Conservation (phyloP, 75 land plant species). For the Ceratopteris richardii region DNA sequence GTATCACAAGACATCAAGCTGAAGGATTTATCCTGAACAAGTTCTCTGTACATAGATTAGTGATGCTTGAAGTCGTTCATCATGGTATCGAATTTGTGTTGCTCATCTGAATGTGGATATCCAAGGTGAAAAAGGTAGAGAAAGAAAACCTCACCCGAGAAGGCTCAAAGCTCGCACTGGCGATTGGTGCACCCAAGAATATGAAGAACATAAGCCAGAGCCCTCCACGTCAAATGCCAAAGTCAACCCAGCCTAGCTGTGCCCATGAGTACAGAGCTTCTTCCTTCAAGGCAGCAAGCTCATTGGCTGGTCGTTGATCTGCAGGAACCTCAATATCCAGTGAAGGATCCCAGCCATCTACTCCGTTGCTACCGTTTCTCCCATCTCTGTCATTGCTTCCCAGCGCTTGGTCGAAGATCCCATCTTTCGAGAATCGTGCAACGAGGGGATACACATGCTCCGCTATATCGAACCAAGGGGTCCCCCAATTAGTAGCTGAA, state of each 20-base stretch:
- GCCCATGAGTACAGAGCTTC: constrained; percentile 75
- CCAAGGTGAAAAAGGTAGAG: no score
- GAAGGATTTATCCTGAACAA: no score
- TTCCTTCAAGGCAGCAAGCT: constrained; percentile 77
- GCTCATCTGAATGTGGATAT: no score
- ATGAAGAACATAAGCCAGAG: constrained; percentile 64
- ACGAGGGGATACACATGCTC: no score
- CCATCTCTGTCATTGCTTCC: constrained; percentile 3
- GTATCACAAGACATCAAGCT: no score
- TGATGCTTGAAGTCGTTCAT: no score
- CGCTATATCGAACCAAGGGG: no score
- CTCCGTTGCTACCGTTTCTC: constrained; percentile 9
- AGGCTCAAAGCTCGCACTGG: constrained; percentile 86
- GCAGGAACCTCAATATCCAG: constrained; percentile 76
- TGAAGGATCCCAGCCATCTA: constrained; percentile 54
- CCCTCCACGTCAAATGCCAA: constrained; percentile 60
- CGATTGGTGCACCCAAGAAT: constrained; percentile 65
- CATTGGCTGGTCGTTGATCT: constrained; percentile 88
- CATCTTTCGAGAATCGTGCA: no score
- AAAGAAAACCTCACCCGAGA: constrained; percentile 33
- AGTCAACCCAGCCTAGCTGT: constrained; percentile 44
- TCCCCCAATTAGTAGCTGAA: no score
- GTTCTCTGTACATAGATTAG: background rate
- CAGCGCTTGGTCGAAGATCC: no score
- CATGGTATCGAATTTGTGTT: no score